phyloP scores from a whole-genome alignment of 805 yeast genomes.

The Ogataea pini region DNA sequence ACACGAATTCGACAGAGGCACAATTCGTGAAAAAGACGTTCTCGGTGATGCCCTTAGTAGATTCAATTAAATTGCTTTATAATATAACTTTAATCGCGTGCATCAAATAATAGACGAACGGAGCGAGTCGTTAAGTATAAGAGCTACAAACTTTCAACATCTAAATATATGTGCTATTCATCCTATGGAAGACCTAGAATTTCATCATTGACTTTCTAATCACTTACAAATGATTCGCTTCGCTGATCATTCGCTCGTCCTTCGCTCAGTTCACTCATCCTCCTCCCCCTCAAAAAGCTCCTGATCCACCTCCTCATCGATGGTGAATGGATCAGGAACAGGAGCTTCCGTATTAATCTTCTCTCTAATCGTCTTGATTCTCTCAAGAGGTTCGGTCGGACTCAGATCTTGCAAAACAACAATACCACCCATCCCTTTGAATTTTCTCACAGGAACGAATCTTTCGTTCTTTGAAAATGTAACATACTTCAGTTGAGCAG shows the following conservation, averaged over 20 bases:
- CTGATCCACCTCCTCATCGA: slow-evolving; percentile 44
- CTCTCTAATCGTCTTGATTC: slow-evolving; percentile 84
- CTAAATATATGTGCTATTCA: not conserved
- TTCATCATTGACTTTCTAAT: too few relatives aligned
- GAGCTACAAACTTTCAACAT: slow-evolving; percentile 1
- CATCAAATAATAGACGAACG: too few relatives aligned
- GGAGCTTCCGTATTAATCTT: slow-evolving; percentile 73
- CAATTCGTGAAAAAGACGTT: slow-evolving; percentile 52
- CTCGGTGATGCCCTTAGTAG: slow-evolving; percentile 52
- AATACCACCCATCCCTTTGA: slow-evolving; percentile 67
- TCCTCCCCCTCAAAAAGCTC: slow-evolving; percentile 30
- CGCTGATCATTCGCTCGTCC: too few relatives aligned
- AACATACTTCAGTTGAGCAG: slow-evolving; percentile 81
- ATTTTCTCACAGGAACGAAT: slow-evolving; percentile 80
- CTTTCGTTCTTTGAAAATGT: slow-evolving; percentile 74
- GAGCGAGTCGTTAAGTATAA: too few relatives aligned
- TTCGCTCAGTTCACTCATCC: slow-evolving; percentile 5
- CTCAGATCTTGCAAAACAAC: slow-evolving; percentile 66
- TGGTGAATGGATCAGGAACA: slow-evolving; percentile 66
- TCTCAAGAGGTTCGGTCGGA: slow-evolving; percentile 60
- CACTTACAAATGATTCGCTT: too few relatives aligned
- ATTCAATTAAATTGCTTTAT: slow-evolving; percentile 36
- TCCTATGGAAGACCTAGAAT: too few relatives aligned
- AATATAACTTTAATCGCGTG: slow-evolving; percentile 7
- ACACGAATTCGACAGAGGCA: slow-evolving; percentile 45